Conservation (phyloP, 371 early-diverging fungal species). For the Encephalitozoon cuniculi region DNA sequence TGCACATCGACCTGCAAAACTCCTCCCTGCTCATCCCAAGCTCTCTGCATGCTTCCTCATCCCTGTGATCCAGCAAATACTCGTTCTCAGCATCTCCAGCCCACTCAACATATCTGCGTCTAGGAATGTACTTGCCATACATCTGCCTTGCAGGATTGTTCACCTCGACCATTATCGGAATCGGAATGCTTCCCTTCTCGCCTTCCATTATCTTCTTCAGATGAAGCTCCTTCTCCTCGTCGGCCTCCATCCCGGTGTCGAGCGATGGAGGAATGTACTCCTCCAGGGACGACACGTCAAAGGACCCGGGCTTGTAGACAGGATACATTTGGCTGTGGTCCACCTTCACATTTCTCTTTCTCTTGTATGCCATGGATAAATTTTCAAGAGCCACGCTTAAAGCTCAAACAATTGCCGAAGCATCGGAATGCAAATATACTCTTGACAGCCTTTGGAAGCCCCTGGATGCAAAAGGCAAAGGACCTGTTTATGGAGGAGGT, state of each 20-base stretch:
- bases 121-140: conserved; percentile 5
- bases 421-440: background rate
- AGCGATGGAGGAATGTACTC: conserved; percentile 31
- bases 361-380: conserved; percentile 24
- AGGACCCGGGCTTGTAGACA: background rate
- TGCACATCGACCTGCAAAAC: background rate
- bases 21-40: background rate
- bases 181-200: conserved; percentile 32
- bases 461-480: background rate
- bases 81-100: conserved; percentile 42
- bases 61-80: conserved; percentile 26
- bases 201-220: conserved; percentile 43
- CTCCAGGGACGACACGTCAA: conserved; percentile 22
- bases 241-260: conserved; percentile 56
- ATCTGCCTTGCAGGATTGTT: background rate
- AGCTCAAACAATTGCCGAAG: too few species aligned
- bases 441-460: background rate
- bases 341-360: conserved; percentile 39
- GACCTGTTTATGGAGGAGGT: background rate
- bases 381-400: conserved; percentile 1
- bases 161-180: conserved; percentile 45
- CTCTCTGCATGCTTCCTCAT: conserved; percentile 9
- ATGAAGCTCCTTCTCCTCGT: conserved; percentile 58
- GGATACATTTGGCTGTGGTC: background rate
- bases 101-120: conserved; percentile 28